These are phyloP conservation scores for Calocybe indica DNA, from an alignment of 768 basidiomycete genomes.

Conservation along the genomic window DNA sequence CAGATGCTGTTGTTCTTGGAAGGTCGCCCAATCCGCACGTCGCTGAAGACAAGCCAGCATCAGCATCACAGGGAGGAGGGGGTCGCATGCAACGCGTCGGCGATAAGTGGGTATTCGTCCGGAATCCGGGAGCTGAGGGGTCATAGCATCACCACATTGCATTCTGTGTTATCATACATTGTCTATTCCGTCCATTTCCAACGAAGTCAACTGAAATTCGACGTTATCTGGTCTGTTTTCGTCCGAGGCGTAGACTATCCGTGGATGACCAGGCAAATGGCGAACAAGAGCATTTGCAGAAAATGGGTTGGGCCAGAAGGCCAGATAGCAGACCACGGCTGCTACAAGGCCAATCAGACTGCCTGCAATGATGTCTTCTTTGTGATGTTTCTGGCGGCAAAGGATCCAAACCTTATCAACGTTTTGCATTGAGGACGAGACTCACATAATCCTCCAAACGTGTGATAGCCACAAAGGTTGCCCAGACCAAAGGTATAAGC, in stretches of 20 bases:
- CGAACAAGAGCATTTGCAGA: conserved; percentile 27
- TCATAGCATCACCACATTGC: conserved; percentile 3
- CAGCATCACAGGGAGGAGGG: conserved; percentile 20
- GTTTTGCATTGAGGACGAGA: background rate
- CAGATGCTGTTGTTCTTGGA: conserved; percentile 58
- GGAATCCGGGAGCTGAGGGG: conserved; percentile 21
- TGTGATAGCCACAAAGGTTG: conserved; percentile 55
- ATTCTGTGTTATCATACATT: conserved; percentile 28
- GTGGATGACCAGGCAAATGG: conserved; percentile 29
- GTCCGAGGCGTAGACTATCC: conserved; percentile 29
- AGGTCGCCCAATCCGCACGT: conserved; percentile 25
- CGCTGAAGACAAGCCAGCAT: conserved; percentile 1
- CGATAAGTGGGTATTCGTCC: conserved; percentile 70
- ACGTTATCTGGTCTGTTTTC: conserved; percentile 17
- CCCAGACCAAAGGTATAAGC: conserved; percentile 47
- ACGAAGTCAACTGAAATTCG: conserved; percentile 42
- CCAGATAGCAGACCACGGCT: conserved; percentile 44
- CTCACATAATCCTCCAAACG: conserved; percentile 63
- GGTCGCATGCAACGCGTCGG: conserved; percentile 66
- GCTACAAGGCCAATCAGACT: conserved; percentile 49
- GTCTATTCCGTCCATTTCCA: conserved; percentile 35
- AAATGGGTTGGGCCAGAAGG: conserved; percentile 66
- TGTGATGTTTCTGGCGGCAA: conserved; percentile 50
- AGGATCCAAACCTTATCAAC: background rate
- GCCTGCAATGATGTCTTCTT: conserved; percentile 64